Evolutionary conservation across 805 yeast species (phyloP).

Genomic region (Ogataea trehaloabstinens): DNA sequence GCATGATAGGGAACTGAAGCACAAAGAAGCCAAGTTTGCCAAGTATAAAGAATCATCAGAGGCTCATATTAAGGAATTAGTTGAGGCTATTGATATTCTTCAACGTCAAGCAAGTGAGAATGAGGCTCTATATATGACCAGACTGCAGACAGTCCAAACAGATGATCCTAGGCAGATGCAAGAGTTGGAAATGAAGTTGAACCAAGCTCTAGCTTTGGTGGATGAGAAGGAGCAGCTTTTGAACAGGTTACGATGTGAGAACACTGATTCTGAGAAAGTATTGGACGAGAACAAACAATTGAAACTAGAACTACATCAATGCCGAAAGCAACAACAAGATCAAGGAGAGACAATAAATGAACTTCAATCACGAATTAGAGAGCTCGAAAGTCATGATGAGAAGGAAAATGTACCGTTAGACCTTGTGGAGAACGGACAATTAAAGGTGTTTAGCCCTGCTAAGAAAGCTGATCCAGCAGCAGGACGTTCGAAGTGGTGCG

Average conservation of each 20-base stretch:
- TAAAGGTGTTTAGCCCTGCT: slow-evolving; percentile 46
- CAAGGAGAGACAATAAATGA: slow-evolving; percentile 6
- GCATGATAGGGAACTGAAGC: slow-evolving; percentile 41
- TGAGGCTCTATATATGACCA: slow-evolving; percentile 46
- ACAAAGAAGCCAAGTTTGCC: slow-evolving; percentile 45
- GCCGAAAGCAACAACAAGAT: not conserved
- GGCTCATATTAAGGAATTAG: slow-evolving; percentile 54
- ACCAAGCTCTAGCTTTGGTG: slow-evolving; percentile 1
- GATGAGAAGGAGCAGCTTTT: slow-evolving; percentile 11
- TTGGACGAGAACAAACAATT: slow-evolving; percentile 15
- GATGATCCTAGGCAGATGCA: slow-evolving; percentile 1
- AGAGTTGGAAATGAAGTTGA: slow-evolving; percentile 4
- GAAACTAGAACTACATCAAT: slow-evolving; percentile 4
- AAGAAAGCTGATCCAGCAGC: slow-evolving; percentile 59
- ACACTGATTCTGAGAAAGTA: not conserved
- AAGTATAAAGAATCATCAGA: slow-evolving; percentile 49
- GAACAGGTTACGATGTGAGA: not conserved
- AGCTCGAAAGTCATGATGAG: slow-evolving; percentile 7
- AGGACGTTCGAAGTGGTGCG: slow-evolving; percentile 86
- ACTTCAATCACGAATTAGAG: slow-evolving; percentile 5
- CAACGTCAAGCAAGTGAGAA: slow-evolving; percentile 55
- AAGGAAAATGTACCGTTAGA: slow-evolving; percentile 1
- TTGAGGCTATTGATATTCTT: slow-evolving; percentile 55
- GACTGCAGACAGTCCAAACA: slow-evolving; percentile 27
- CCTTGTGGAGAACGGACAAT: slow-evolving; percentile 17